Evolutionary conservation across 2,329 filamentous ascomycete genomes (phyloP), one percentile per base, ranked within the genome.

Genomic region (Helotiales sp.): DNA sequence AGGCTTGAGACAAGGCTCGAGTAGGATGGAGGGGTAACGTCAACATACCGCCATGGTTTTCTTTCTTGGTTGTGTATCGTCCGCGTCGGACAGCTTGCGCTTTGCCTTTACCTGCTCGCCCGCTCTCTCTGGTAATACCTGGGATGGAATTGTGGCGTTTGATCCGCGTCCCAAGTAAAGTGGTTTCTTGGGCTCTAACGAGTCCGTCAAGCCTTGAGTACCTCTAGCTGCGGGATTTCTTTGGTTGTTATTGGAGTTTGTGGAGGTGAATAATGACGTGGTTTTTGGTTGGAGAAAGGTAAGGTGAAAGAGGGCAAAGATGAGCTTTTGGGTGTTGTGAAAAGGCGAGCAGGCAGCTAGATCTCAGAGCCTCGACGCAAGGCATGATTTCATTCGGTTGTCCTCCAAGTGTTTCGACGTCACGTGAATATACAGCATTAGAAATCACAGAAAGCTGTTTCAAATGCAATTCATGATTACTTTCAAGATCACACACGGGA

Each of bases 31-130:
- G 61, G 59, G 61, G 59, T 59, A 55, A 52, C 53, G n/a, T 57
- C 30, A 44, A 78, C 83, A 75, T 74, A 87, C 85, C 70, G 81
- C 77, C 83, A 86, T 86, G 72, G 71, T 80, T 76, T 78, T 80
- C 76, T 86, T 86, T 50, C 77, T 76, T 73, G 79, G 79, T 69
- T 79, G 77, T 72, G 78, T 75, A 73, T 77, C 73, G 71, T 84
- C 83, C 77, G 81, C 81, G 76, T 77, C 76, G 65, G 85, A 87
- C 68, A 85, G 76, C 76, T 85, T 88, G 75, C 85, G 84, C 79
- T 88, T 88, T 80, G 82, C 83, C 82, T 48, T 7, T n/a, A n/a
- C n/a, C 31, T 82, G 81, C 74, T 83, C 82, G 76, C 65, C 70
- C 64, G 63, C 63, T 51, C 63, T 64, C 58, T 65, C 58, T 49